A percentile compares a stretch with the other conserved stretches of the same genome.
These are phyloP conservation scores for Teratosphaeriaceae sp. DNA, from an alignment of 2,329 filamentous ascomycete genomes.

Conservation along the genomic window DNA sequence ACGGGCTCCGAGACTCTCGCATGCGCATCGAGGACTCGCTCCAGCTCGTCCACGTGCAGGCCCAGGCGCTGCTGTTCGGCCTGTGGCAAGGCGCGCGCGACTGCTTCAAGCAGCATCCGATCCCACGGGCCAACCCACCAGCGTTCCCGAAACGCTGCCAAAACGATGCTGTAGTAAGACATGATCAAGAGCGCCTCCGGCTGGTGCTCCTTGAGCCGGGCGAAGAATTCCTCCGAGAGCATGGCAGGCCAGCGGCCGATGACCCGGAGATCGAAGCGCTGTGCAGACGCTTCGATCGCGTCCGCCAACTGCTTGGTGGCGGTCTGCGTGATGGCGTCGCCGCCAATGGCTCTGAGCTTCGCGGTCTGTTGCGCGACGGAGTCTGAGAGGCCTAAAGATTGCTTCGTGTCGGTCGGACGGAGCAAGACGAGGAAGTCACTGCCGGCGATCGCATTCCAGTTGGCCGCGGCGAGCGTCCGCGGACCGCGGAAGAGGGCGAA, in stretches of 20 bases:
- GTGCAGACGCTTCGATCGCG: conserved; percentile 7
- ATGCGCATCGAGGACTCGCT: conserved; percentile 1
- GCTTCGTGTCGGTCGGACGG: conserved; percentile 8
- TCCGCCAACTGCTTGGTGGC: conserved; percentile 12
- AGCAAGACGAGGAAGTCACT: neutral
- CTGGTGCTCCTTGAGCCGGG: conserved; percentile 14
- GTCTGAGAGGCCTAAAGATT: neutral
- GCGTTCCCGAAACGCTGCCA: conserved; percentile 12
- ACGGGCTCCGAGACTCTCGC: neutral
- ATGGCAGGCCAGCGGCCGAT: conserved; percentile 20
- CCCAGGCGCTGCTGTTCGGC: conserved; percentile 5
- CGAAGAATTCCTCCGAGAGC: conserved; percentile 18
- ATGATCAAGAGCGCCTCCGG: conserved; percentile 17
- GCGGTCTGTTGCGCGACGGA: neutral
- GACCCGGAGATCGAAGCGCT: conserved; percentile 13
- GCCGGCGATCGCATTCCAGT: conserved; percentile 4
- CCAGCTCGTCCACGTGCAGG: neutral
- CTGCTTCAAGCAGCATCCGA: conserved; percentile 14
- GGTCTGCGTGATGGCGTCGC: neutral
- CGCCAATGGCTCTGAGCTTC: conserved; percentile 4
- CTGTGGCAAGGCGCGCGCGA: conserved; percentile 11
- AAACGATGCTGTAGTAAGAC: conserved; percentile 13
- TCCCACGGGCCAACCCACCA: conserved; percentile 23
- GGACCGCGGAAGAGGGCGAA: conserved; percentile 21
- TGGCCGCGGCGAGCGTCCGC: conserved; percentile 9